Base-by-base conservation (phyloP, 2,329 filamentous ascomycete species). In the Ceratocystis ficicola region DNA sequence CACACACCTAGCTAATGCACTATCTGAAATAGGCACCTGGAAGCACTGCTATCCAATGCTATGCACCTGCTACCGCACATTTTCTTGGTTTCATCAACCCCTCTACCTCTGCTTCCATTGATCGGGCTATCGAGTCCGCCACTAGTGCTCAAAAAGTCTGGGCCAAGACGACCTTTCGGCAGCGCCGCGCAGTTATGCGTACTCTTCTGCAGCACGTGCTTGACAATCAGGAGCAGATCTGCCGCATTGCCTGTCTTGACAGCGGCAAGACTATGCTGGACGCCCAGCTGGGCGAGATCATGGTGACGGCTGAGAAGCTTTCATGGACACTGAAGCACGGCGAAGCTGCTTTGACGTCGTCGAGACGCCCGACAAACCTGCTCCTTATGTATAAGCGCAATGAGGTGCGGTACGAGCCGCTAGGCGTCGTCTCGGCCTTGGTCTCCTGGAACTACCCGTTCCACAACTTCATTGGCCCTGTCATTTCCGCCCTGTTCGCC, bases 381-480 rank as follows among this genome's bases (percentile, higher is more conserved):
- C 82, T 99, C 69, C 95, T 99, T 90, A 84, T 86, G 76, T 96
- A 97, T 77, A 99, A 99, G 81, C 85, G 83, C 74, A 96, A 96
- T 73, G 87, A 86, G 69, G 91, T 99, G 32, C 79, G 83, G 62
- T 99, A 95, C 75, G 92, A 99, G 76, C 93, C 94, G 15, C 79
- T 97, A 22, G 94, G 94, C 17, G 90, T 99, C 44, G 89, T 99
- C 5, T 87, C 90, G 10, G 93, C 94, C 20, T 87, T 93, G 64
- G 90, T 99, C 55, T 94, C 89, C 73, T 99, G 94, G 94, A 99
- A 99, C 78, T 97, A 91, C 74, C 86, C 90, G 57, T 95, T 97
- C 76, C 94, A 99, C 78, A 99, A 99, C 76, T 80, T 97, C 69
- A 84, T 97, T 60, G 90, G 89, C 0, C 94, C 93, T 15, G 83